Evolutionary conservation across 2,329 filamentous ascomycete genomes (phyloP), one percentile per base, ranked within the genome.

Genomic region (Colletotrichum sp.): DNA sequence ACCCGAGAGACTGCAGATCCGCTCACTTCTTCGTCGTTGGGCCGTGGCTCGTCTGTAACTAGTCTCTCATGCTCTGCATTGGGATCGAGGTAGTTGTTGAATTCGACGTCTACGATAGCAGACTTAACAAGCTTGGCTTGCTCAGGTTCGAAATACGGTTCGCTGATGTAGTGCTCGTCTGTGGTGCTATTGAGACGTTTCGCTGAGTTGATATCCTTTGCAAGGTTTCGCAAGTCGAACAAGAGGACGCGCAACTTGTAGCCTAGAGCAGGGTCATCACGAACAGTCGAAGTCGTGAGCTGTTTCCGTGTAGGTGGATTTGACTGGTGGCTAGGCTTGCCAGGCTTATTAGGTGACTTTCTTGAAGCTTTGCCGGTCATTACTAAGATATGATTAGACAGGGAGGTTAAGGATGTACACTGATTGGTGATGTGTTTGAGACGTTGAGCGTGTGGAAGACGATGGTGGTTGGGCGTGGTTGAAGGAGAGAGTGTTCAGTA

Each of bases 1-100:
- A 59, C 55, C 0, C 26, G 55, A 59, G 55, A 59, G 24, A 18
- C 52, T 9, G 13, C 5, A 48, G 39, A 7, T 1, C 1, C 18
- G 39, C 9, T 0, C 0, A 21, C 0, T 48, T 7, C 39, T 48
- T 0, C 0, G 5, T n/a, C 9, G 5, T 48, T 21, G 9, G 9
- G 9, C 1, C 0, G 39, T 21, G 39, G 39, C 18, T 48, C 43
- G 3, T 48, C 18, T n/a, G 43, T 48, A 0, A 48, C 3, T 48
- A 0, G 2, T 9, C 18, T 0, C 55, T 59, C 55, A 0, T 59
- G 5, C 15, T 28, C 5, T 6, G 55, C 55, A 8, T 59, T 59
- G 13, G 55, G 55, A 0, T 59, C 24, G 55, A 59, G 55, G 24
- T 57, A 1, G 1, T 4, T 15, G 24, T 59, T 16, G 7, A 59